Evolutionary conservation across 257 asterid species (phyloP).

Genomic region (Henckelia pumila): DNA sequence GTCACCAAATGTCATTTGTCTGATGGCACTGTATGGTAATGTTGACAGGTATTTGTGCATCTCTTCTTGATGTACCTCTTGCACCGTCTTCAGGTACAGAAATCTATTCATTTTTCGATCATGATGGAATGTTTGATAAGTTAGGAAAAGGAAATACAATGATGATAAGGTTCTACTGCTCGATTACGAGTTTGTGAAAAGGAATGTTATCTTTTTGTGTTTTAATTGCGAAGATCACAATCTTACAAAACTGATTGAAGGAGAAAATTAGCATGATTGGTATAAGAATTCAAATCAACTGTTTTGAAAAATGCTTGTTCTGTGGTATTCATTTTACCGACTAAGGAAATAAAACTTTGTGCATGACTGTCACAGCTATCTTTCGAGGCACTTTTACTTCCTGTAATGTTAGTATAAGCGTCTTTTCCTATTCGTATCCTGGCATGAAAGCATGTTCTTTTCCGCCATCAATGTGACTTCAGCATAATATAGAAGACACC

Average conservation of each 20-base stretch:
- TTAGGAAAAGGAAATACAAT: background rate
- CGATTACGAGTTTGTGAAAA: conserved; percentile 7
- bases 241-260: background rate
- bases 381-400: background rate
- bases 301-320: background rate
- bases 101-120: conserved; percentile 23
- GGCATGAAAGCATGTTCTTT: background rate
- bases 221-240: background rate
- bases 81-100: conserved; percentile 95
- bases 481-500: background rate
- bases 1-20: conserved; percentile 23
- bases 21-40: conserved; percentile 23
- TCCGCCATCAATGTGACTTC: background rate
- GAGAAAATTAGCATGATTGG: conserved; percentile 10
- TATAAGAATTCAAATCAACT: conserved; percentile 7
- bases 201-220: conserved; percentile 6
- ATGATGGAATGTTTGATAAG: conserved; percentile 7
- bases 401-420: background rate
- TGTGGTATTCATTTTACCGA: background rate
- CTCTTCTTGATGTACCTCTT: conserved; percentile 97
- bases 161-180: background rate
- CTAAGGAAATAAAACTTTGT: background rate
- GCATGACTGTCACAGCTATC: background rate
- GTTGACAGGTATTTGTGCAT: conserved; percentile 93
- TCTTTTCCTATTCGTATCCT: background rate